Conservation (phyloP, 2,329 filamentous ascomycete genomes). For the Xylaria arbuscula region DNA sequence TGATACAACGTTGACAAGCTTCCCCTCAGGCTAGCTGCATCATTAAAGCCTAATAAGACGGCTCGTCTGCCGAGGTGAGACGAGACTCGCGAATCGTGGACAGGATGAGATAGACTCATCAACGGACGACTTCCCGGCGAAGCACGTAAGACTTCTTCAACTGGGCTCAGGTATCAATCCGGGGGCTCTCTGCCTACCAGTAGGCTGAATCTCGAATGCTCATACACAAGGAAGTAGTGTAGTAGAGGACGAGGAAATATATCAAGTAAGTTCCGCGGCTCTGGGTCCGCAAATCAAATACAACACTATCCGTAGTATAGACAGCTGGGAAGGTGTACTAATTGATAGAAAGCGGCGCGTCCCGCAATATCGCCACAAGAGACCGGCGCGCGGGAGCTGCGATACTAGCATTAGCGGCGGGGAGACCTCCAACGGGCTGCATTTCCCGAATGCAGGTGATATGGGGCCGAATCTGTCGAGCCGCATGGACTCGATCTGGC, state of each 20-base stretch:
- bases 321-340: conserved; percentile 4
- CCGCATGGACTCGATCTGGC: conserved; percentile 31
- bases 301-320: not conserved
- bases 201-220: conserved; percentile 14
- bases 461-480: conserved; percentile 34
- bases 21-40: conserved; percentile 44
- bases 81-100: not conserved
- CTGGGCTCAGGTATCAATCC: conserved; percentile 11
- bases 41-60: conserved; percentile 37
- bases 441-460: conserved; percentile 43
- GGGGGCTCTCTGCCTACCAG: conserved; percentile 16
- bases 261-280: conserved; percentile 23
- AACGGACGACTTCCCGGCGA: conserved; percentile 19
- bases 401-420: conserved; percentile 19
- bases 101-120: conserved; percentile 12
- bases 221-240: not conserved
- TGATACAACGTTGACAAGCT: conserved; percentile 46
- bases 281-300: conserved; percentile 27
- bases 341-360: not conserved
- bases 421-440: conserved; percentile 32
- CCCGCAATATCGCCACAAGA: conserved; percentile 10
- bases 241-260: conserved; percentile 8
- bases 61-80: conserved; percentile 34
- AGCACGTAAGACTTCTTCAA: conserved; percentile 17
- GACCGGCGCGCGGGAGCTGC: conserved; percentile 11